Percentiles rank a stretch among this genome's conserved stretches.
Evolutionary conservation across 495 filamentous ascomycete species (phyloP).

Genomic region (Podospora pseudocomata): DNA sequence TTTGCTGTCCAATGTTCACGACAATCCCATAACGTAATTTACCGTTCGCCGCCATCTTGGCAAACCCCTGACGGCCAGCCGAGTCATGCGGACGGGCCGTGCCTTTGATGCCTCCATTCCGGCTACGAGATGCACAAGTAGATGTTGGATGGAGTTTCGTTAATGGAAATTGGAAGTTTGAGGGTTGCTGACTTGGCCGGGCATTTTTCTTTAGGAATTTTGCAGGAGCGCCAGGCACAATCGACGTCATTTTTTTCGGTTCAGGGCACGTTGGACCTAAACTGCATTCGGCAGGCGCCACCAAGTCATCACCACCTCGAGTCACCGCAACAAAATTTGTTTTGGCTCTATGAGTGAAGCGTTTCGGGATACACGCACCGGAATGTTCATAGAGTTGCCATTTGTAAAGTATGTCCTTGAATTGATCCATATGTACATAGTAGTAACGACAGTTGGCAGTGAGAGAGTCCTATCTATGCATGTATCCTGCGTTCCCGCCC

Average conservation of each 20-base stretch:
- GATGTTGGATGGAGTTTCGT: background rate
- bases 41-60: conserved; percentile 14
- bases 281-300: background rate
- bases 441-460: too few species aligned
- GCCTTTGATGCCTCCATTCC: background rate
- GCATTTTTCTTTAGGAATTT: background rate
- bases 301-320: background rate
- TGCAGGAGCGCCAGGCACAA: background rate
- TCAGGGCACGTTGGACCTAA: background rate
- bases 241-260: background rate
- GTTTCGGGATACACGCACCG: too few species aligned
- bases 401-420: too few species aligned
- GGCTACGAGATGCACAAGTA: background rate
- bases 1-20: conserved; percentile 11
- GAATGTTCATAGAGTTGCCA: too few species aligned
- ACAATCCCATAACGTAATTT: conserved; percentile 22
- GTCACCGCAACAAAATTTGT: too few species aligned
- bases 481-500: too few species aligned
- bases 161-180: background rate
- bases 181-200: background rate
- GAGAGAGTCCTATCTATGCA: too few species aligned
- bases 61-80: conserved; percentile 7
- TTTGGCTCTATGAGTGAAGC: too few species aligned
- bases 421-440: too few species aligned
- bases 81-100: conserved; percentile 1